A percentile compares a stretch with the other conserved stretches of the same genome.
These are phyloP conservation scores for Salix caprea DNA, from an alignment of 345 rosid genomes.

Conservation along the genomic window DNA sequence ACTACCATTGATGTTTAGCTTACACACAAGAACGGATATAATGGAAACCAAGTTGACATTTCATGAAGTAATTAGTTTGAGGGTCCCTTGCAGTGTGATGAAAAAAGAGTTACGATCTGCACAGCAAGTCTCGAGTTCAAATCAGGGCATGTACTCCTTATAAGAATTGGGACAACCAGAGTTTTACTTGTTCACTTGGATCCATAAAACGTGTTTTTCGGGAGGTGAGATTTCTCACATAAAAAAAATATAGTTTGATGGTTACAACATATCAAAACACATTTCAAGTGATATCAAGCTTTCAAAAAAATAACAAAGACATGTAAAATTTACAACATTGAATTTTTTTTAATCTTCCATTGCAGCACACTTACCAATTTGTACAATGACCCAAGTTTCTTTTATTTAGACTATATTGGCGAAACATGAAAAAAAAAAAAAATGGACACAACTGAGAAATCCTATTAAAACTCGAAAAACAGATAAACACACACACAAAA, in stretches of 20 bases:
- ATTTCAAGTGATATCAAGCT: too few relatives aligned
- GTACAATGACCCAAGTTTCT: not conserved
- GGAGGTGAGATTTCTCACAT: too few relatives aligned
- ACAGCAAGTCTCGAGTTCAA: accelerated
- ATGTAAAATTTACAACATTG: too few relatives aligned
- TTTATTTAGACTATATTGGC: not conserved
- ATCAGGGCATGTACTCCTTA: too few relatives aligned
- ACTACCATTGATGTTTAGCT: not conserved
- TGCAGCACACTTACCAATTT: not conserved
- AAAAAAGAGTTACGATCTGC: accelerated
- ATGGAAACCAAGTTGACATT: not conserved
- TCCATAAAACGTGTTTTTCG: accelerated
- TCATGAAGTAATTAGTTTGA: not conserved
- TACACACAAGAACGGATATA: not conserved
- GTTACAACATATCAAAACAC: not conserved
- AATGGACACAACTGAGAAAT: not conserved
- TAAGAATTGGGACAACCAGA: accelerated
- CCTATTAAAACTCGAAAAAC: not conserved
- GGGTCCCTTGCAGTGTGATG: not conserved
- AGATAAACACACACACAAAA: not conserved
- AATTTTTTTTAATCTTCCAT: not conserved
- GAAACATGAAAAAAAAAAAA: not conserved
- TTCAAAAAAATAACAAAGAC: too few relatives aligned
- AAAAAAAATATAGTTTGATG: not conserved
- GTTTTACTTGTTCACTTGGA: too few relatives aligned